These are phyloP conservation scores for Moniliophthora roreri DNA, from an alignment of 1,284 basidiomycete genomes.

Conservation along the genomic window DNA sequence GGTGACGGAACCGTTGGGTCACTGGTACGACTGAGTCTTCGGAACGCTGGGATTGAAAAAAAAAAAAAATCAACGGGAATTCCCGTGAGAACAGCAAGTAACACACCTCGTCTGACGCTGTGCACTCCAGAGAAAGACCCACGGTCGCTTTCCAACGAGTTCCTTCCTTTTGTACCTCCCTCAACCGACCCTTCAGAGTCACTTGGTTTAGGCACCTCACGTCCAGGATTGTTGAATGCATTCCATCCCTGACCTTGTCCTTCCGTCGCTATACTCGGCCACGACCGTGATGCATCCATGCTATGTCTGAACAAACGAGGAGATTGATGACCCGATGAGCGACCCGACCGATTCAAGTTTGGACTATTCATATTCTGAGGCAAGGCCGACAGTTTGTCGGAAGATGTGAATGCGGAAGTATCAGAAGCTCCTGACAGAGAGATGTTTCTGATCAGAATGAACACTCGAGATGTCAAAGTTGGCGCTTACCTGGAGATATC, in stretches of 20 bases:
- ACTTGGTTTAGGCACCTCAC: constrained; percentile 8
- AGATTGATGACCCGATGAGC: constrained; percentile 21
- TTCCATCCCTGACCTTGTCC: background rate
- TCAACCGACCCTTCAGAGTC: constrained; percentile 24
- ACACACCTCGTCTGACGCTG: constrained; percentile 29
- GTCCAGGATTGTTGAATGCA: constrained; percentile 3
- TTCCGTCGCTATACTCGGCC: constrained; percentile 19
- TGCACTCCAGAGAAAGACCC: constrained; percentile 28
- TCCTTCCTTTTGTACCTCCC: constrained; percentile 31
- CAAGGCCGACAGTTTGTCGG: constrained; percentile 41
- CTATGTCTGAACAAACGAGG: constrained; percentile 27
- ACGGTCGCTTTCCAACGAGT: constrained; percentile 37
- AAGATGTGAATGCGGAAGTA: constrained; percentile 30
- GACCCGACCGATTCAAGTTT: constrained; percentile 23
- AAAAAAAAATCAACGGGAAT: background rate
- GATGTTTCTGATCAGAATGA: background rate
- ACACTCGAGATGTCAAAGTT: background rate
- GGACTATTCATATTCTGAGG: constrained; percentile 25
- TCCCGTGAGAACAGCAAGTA: background rate
- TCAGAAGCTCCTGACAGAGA: constrained; percentile 8
- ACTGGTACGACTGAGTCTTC: constrained; percentile 8
- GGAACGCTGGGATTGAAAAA: constrained; percentile 22
- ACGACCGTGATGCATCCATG: constrained; percentile 31
- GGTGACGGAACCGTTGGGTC: constrained; percentile 8
- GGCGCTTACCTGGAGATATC: constrained; percentile 12